Evolutionary conservation across 306 rosid species (phyloP).

Genomic region (Dryas octopetala): DNA sequence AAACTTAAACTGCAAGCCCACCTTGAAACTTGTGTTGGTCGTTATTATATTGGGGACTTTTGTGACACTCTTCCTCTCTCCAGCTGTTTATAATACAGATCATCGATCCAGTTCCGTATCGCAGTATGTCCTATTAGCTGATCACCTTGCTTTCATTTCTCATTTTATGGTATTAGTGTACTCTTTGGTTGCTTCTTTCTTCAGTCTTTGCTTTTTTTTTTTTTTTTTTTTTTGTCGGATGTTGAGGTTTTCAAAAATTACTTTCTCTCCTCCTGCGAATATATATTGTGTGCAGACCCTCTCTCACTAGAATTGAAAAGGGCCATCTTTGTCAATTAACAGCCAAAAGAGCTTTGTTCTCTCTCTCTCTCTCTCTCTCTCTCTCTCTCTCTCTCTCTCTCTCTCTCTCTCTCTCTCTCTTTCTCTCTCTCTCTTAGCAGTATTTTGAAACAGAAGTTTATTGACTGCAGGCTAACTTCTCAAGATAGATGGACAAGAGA

Average conservation of each 20-base stretch:
- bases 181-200: not conserved
- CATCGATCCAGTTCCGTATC: slow-evolving; percentile 46
- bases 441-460: not conserved
- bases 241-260: not conserved
- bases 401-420: not conserved
- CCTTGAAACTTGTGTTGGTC: slow-evolving; percentile 62
- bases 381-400: not conserved
- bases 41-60: slow-evolving; percentile 64
- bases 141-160: slow-evolving; percentile 13
- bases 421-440: not conserved
- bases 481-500: slow-evolving; percentile 36
- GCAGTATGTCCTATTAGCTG: slow-evolving; percentile 43
- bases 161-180: not conserved
- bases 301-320: not conserved
- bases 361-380: not conserved
- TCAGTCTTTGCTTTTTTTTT: not conserved
- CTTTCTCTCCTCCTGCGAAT: not conserved
- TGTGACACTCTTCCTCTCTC: slow-evolving; percentile 60
- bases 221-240: not conserved
- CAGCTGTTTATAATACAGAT: slow-evolving; percentile 68
- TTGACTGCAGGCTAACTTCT: slow-evolving; percentile 43
- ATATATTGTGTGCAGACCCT: not conserved
- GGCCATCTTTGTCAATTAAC: not conserved
- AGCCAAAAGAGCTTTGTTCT: not conserved
- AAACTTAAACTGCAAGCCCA: slow-evolving; percentile 57